Evolutionary conservation across 768 basidiomycete species (phyloP), one percentile per base, ranked within the genome.

Genomic region (Macrocybe gigantea): DNA sequence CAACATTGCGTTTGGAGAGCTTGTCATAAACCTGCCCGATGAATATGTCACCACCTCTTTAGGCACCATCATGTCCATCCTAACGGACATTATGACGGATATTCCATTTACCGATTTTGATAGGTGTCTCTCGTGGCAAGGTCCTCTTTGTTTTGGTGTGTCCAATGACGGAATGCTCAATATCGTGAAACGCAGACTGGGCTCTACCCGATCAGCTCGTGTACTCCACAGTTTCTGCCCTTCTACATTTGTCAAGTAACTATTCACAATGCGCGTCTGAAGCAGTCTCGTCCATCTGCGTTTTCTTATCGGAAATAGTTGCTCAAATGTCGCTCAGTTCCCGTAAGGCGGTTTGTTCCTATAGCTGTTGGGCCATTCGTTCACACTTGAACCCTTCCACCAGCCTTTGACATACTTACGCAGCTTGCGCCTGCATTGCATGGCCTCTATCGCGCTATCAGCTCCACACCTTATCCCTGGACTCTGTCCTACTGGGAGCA

Each of bases 371-470:
- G 46, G n/a, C 10, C 7, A 37, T 41, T 35, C 41, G 42, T 14
- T 35, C 39, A 42, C 31, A 15, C 6, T 43, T 58, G 9, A 49
- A 35, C 22, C 13, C 38, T 47, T 36, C 34, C 13, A 45, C 13
- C 52, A 93, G 90, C 86, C 0, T 66, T 81, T n/a, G 75, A 80
- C 50, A 72, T 89, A 33, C 69, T 94, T 13, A 82, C 83, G 1
- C 88, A 90, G 51, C 65, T 85, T 33, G 83, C 83, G 13, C 93
- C 92, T 5, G 80, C 87, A 11, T 71, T 95, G 38, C 90, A 94
- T 62, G 93, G 93, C 6, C 69, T 93, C 30, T 90, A 91, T 61
- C 81, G 93, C 33, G 90, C 93, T 5, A 79, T 93, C 50, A 88
- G 81, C 39, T 88, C 88, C 3, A 85, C 83, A 2, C 73, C 81